These are phyloP conservation scores for Gryganskiella cystojenkinii DNA, from an alignment of 192 early-diverging fungal species.

Conservation along the genomic window DNA sequence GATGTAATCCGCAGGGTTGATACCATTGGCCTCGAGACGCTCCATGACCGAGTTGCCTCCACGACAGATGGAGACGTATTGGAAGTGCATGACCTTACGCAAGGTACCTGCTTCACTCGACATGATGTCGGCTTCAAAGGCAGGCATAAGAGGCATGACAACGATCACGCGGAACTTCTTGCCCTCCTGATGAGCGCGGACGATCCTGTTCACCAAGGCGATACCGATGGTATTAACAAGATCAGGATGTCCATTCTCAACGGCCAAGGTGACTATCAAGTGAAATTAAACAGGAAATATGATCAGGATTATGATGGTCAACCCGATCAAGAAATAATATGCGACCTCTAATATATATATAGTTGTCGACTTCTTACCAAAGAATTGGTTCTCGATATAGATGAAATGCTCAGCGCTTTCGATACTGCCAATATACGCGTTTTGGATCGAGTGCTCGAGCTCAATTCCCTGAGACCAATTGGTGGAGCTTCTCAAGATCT, in stretches of 20 bases:
- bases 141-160: constrained; percentile 85
- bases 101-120: constrained; percentile 76
- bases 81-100: constrained; percentile 83
- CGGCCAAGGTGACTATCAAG: constrained; percentile 40
- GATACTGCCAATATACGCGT: constrained; percentile 82
- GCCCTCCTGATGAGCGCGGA: constrained; percentile 71
- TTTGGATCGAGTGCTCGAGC: constrained; percentile 81
- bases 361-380: constrained; percentile 58
- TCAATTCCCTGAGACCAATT: constrained; percentile 74
- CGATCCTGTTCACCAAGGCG: constrained; percentile 77
- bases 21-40: constrained; percentile 65
- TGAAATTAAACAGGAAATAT: neutral
- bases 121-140: constrained; percentile 84
- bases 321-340: neutral
- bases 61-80: constrained; percentile 80
- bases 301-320: neutral
- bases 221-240: constrained; percentile 72
- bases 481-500: constrained; percentile 74
- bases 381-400: constrained; percentile 95
- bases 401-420: constrained; percentile 79
- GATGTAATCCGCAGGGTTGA: constrained; percentile 74
- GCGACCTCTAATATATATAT: neutral
- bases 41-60: constrained; percentile 77
- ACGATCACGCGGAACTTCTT: constrained; percentile 83
- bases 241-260: constrained; percentile 45